Conservation (phyloP, 441 rosid species). For the Arabidopsis lyrata region DNA sequence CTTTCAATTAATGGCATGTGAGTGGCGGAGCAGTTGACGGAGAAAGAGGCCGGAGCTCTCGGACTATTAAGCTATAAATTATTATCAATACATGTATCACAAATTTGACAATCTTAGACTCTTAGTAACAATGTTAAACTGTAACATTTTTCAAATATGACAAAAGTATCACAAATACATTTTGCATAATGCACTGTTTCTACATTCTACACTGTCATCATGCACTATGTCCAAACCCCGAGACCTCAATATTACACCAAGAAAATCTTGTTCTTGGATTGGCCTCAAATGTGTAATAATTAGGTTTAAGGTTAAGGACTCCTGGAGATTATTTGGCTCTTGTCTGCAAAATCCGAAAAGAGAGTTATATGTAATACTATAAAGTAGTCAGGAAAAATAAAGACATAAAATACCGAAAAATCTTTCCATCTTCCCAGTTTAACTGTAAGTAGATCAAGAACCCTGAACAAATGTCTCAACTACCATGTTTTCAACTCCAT, state of each 20-base stretch:
- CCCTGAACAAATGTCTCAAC: neutral
- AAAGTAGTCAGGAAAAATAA: neutral
- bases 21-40: constrained; percentile 10
- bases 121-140: neutral
- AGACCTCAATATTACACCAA: neutral
- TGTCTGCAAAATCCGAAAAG: neutral
- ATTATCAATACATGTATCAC: no score
- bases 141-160: neutral
- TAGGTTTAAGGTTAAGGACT: neutral
- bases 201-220: neutral
- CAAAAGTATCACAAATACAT: neutral
- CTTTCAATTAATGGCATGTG: no score
- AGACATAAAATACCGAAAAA: neutral
- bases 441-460: neutral
- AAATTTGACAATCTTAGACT: neutral
- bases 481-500: neutral
- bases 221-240: neutral
- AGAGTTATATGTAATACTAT: neutral
- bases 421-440: neutral
- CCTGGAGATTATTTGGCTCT: neutral
- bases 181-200: neutral
- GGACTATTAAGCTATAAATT: no score
- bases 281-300: neutral
- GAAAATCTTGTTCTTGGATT: neutral
- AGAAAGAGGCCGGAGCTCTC: constrained; percentile 15